Base-by-base conservation (phyloP, 1,284 basidiomycete species). In the Athelia psychrophila region DNA sequence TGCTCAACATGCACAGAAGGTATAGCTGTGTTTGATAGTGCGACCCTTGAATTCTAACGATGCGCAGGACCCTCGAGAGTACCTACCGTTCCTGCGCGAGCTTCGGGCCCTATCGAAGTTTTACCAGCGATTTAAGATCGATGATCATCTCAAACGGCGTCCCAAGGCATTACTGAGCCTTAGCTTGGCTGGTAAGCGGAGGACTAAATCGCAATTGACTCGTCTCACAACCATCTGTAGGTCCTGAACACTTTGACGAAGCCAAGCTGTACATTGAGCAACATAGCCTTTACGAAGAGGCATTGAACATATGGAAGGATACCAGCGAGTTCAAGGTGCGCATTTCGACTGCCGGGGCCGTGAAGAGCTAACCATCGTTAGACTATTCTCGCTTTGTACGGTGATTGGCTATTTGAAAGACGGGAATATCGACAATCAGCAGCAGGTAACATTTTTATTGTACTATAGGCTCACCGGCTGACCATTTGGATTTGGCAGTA, bases 1-100 rank as follows among this genome's bases (percentile, higher is more conserved):
- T 33, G 96, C 97, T 1, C 97, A 99, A 67, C 91, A 98, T 63
- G 92, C 95, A 32, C 95, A 98, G 68, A 96, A 95, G 80, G 94
- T 92, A 40, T 23, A 67, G 57, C 22, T 8, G 46, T 44, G 48
- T 24, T 42, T 9, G 19, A 30, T 30, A 30, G 5, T 30, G 13
- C 38, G 27, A 48, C 24, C 40, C 55, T 44, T 36, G 1, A 13
- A 13, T n/a, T 51, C 40, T 36, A 49, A 20, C 36, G 18, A 44
- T 6, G 38, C 52, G 27, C 63, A 97, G 91, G 96, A 99, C 70
- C 97, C 97, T 6, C 83, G 95, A 61, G 97, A 99, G 68, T 99
- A 99, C 65, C 81, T 99, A 0, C 95, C 97, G 0, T 98, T 99
- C 81, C 76, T 99, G 49, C 85, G 94, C 15, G 92, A 95, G 59